Conservation (phyloP, 1,284 basidiomycete genomes). For the Leccinum subspadiceum region DNA sequence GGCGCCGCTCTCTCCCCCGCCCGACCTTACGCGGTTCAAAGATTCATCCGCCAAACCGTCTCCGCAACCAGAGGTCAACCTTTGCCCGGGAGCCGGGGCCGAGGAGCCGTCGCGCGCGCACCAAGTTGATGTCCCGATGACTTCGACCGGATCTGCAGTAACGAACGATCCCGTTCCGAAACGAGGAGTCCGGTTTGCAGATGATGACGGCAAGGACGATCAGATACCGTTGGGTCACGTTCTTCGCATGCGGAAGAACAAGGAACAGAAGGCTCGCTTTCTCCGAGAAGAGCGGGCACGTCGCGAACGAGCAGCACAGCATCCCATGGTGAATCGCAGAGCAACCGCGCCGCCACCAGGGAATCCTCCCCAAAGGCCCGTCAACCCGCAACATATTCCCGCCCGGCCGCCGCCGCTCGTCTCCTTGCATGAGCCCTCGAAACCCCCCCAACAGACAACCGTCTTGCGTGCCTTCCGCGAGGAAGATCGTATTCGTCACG, state of each 20-base stretch:
- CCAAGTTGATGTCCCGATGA: background rate
- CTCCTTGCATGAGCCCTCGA: slow-evolving; percentile 16
- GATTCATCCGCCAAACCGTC: background rate
- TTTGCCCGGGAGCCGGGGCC: background rate
- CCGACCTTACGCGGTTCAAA: slow-evolving; percentile 4
- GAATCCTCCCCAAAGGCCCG: slow-evolving; percentile 13
- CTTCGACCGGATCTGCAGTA: slow-evolving; percentile 16
- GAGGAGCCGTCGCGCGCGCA: slow-evolving; percentile 3
- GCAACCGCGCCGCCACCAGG: slow-evolving; percentile 15
- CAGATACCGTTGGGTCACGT: slow-evolving; percentile 65
- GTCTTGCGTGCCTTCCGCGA: slow-evolving; percentile 27
- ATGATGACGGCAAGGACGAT: slow-evolving; percentile 62
- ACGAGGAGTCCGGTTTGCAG: slow-evolving; percentile 68
- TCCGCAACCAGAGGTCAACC: slow-evolving; percentile 1
- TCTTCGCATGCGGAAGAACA: slow-evolving; percentile 64
- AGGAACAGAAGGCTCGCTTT: slow-evolving; percentile 69
- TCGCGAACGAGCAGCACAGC: slow-evolving; percentile 40
- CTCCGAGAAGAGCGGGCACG: slow-evolving; percentile 57
- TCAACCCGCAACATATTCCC: slow-evolving; percentile 17
- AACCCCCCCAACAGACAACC: slow-evolving; percentile 3
- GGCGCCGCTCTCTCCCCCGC: slow-evolving; percentile 3
- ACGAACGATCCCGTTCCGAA: slow-evolving; percentile 36
- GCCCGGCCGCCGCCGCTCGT: slow-evolving; percentile 24
- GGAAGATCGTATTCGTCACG: slow-evolving; percentile 50
- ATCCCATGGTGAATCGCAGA: slow-evolving; percentile 37